A percentile compares a stretch with the other conserved stretches of the same genome.
Evolutionary conservation across 257 asterid genomes (phyloP).

Genomic region (Linderniella brevidens): DNA sequence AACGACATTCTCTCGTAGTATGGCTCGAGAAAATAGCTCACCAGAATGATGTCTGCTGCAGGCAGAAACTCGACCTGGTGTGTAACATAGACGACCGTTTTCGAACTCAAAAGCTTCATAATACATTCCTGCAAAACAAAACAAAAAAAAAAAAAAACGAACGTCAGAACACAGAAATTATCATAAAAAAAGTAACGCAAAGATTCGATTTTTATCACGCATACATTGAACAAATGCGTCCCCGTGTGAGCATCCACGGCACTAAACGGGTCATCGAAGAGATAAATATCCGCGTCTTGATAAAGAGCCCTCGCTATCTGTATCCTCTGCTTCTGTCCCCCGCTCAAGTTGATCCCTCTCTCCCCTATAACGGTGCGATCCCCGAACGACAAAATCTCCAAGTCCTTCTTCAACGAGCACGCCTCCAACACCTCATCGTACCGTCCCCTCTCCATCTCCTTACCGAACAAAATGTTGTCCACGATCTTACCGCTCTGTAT

Average conservation of each 20-base stretch:
- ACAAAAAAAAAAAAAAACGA: constrained; percentile 6
- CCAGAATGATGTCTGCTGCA: constrained; percentile 71
- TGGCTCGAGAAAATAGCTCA: constrained; percentile 12
- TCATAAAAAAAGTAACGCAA: neutral
- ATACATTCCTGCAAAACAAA: constrained; percentile 51
- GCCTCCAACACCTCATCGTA: constrained; percentile 28
- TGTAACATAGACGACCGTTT: constrained; percentile 61
- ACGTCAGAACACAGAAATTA: neutral
- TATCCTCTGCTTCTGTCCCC: constrained; percentile 82
- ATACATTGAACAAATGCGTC: constrained; percentile 68
- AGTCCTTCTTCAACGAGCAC: constrained; percentile 60
- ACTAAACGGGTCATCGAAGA: constrained; percentile 89
- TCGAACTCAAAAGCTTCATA: constrained; percentile 34
- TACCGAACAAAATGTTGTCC: constrained; percentile 5
- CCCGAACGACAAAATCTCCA: constrained; percentile 41
- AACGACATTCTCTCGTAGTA: too few species aligned
- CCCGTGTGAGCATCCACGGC: constrained; percentile 96
- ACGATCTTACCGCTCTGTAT: constrained; percentile 8
- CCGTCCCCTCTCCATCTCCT: neutral
- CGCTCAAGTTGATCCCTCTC: constrained; percentile 86
- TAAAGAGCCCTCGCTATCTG: constrained; percentile 84
- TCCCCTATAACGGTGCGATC: constrained; percentile 87
- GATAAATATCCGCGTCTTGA: constrained; percentile 68
- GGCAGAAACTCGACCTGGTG: constrained; percentile 91
- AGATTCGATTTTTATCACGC: neutral